Percentiles rank a stretch among this genome's conserved stretches.
phyloP scores from a whole-genome alignment of 148 eudicot species.

The Heliosperma pusillum region DNA sequence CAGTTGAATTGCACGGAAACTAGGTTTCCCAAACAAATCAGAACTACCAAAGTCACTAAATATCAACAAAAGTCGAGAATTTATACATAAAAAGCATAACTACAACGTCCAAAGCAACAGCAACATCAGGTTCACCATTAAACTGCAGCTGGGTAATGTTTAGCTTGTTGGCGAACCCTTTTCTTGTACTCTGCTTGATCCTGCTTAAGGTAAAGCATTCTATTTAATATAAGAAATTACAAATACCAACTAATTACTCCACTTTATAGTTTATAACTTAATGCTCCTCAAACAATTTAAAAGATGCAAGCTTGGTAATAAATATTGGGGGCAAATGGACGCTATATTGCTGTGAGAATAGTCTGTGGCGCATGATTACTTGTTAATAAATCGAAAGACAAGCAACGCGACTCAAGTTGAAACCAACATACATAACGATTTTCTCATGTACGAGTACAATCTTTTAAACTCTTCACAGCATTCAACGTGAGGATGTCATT shows the following conservation, averaged over 20 bases:
- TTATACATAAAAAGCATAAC: constrained; percentile 17
- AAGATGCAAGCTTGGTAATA: background rate
- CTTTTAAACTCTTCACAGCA: background rate
- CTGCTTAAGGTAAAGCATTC: constrained; percentile 33
- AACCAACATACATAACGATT: background rate
- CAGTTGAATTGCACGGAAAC: constrained; percentile 3
- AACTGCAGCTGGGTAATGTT: constrained; percentile 54
- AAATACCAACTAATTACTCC: background rate
- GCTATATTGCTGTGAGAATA: too few species aligned
- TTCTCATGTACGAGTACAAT: background rate
- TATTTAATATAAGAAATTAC: background rate
- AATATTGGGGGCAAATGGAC: too few species aligned
- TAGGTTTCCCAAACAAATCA: constrained; percentile 6
- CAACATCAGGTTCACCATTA: constrained; percentile 16
- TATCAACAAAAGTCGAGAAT: constrained; percentile 18
- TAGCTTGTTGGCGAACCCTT: constrained; percentile 74
- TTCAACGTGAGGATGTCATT: background rate
- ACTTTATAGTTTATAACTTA: background rate
- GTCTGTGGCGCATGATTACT: background rate
- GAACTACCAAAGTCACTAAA: constrained; percentile 16
- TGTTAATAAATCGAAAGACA: background rate
- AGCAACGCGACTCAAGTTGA: background rate
- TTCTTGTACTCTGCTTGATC: constrained; percentile 73
- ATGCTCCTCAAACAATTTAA: background rate
- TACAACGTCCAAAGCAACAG: constrained; percentile 7